A percentile compares a stretch with the other conserved stretches of the same genome.
These are phyloP conservation scores for Globisporangium paddicum DNA, from an alignment of 352 stramenopile genomes.

Conservation along the genomic window DNA sequence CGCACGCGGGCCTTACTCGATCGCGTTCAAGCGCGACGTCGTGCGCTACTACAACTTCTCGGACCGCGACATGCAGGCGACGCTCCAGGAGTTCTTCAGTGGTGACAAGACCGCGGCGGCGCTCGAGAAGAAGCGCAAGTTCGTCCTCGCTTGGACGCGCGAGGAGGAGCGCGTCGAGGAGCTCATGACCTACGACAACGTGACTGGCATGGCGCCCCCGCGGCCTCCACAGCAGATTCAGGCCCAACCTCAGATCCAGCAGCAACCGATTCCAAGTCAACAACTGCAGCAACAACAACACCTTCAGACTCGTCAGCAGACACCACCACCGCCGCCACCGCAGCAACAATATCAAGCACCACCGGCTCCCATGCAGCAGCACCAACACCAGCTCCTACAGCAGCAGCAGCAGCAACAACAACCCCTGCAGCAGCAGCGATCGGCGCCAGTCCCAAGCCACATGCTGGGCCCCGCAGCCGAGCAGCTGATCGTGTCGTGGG, in stretches of 20 bases:
- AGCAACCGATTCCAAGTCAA: neutral
- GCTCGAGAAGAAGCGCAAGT: conserved; percentile 18
- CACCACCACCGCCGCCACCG: neutral
- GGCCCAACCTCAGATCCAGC: conserved; percentile 1
- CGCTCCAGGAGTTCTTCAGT: conserved; percentile 12
- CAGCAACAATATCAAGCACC: neutral
- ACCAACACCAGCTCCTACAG: neutral
- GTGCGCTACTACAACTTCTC: conserved; percentile 14
- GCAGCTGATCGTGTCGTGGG: conserved; percentile 14
- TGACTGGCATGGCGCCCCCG: neutral
- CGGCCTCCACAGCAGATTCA: neutral
- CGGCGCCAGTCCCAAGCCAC: neutral
- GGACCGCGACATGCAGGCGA: conserved; percentile 12
- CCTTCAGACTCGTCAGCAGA: neutral
- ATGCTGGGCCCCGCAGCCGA: conserved; percentile 3
- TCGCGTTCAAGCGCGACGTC: conserved; percentile 16
- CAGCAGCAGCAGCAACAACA: neutral
- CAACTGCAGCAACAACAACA: conserved; percentile 2
- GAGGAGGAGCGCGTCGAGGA: conserved; percentile 14
- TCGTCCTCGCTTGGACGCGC: conserved; percentile 10
- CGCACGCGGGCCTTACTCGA: conserved; percentile 14
- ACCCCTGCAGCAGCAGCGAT: conserved; percentile 1
- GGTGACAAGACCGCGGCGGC: conserved; percentile 10
- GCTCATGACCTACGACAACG: conserved; percentile 15
- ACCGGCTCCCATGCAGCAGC: neutral